Base-by-base conservation (phyloP, 257 asterid species). In the Petunia secreta region DNA sequence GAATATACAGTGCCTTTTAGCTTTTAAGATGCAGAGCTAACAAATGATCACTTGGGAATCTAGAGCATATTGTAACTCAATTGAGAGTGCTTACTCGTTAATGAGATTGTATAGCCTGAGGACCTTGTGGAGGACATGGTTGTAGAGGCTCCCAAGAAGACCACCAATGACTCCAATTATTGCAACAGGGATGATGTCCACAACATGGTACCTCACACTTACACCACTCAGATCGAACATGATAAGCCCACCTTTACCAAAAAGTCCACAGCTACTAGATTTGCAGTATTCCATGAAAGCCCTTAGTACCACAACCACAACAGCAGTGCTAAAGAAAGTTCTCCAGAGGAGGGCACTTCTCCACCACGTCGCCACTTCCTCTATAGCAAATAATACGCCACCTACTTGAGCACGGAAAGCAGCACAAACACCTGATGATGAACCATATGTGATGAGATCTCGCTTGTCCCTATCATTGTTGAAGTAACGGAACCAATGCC, bases 341-440 rank as follows among this genome's bases (percentile, higher is more conserved):
- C 98, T 92, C 98, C 98, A 94, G 44, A 93, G 91, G 63, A 94
- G 96, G 71, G 98, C 96, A 77, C 98, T 93, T 88, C 98, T 88
- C 98, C 98, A 94, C 98, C 98, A 94, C 14, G 98, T 94, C 11
- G 98, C 98, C 81, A 94, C 97, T 87, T 94, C 98, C 84, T 94
- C 98, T 8, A 94, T 87, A 40, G 97, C 85, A 41, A 94, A 94
- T 58, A 94, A 90, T 66, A 94, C 93, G 8, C 98, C 98, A 15
- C 97, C 98, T 25, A 94, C 96, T 16, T 97, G 97, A 59, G 98
- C 83, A 37, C 96, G 86, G 90, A 94, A 94, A 88, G 98, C 97
- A 55, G 98, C 98, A 83, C 98, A 94, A 25, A 94, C 98, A 46
- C 97, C 97, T 1, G 96, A 85, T 74, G 97, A 85, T 44, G 98